Conservation (phyloP, 768 basidiomycete genomes). For the Glaciozyma antarctica region DNA sequence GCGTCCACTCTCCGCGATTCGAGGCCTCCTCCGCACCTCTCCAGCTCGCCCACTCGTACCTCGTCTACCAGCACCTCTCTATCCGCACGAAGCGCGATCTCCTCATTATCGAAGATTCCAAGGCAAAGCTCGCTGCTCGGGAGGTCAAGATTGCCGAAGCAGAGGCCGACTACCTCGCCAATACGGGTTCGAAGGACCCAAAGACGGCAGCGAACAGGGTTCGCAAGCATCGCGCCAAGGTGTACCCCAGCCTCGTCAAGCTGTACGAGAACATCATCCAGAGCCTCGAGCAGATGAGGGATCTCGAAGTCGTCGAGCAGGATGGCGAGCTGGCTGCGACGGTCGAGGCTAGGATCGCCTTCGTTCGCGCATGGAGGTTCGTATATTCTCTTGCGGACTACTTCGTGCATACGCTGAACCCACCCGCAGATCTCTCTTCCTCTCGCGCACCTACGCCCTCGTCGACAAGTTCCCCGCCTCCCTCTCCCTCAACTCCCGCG, state of each 20-base stretch:
- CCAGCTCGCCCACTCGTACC: conserved; percentile 74
- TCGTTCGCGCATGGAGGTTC: conserved; percentile 55
- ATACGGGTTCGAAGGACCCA: conserved; percentile 35
- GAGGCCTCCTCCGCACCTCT: conserved; percentile 46
- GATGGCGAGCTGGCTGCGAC: conserved; percentile 69
- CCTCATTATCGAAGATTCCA: conserved; percentile 52
- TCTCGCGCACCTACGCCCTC: conserved; percentile 61
- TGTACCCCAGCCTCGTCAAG: conserved; percentile 82
- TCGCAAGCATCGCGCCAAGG: conserved; percentile 55
- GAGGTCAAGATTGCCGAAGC: conserved; percentile 23
- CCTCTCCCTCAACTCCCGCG: conserved; percentile 60
- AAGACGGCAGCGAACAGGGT: conserved; percentile 37
- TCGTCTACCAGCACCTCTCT: conserved; percentile 76
- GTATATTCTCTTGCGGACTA: conserved; percentile 13
- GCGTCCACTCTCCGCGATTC: conserved; percentile 33
- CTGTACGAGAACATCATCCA: conserved; percentile 71
- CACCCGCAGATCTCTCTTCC: conserved; percentile 55
- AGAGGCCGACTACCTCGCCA: conserved; percentile 25
- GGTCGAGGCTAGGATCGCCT: conserved; percentile 61
- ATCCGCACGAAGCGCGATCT: conserved; percentile 82
- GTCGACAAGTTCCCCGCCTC: conserved; percentile 57
- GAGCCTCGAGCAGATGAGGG: conserved; percentile 71
- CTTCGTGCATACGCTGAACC: neutral
- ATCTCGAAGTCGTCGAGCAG: conserved; percentile 75
- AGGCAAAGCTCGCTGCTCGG: conserved; percentile 15